A percentile compares a stretch with the other conserved stretches of the same genome.
These are phyloP conservation scores for Aspergillus aculeatus DNA, from an alignment of 2,329 filamentous ascomycete genomes.

Conservation along the genomic window DNA sequence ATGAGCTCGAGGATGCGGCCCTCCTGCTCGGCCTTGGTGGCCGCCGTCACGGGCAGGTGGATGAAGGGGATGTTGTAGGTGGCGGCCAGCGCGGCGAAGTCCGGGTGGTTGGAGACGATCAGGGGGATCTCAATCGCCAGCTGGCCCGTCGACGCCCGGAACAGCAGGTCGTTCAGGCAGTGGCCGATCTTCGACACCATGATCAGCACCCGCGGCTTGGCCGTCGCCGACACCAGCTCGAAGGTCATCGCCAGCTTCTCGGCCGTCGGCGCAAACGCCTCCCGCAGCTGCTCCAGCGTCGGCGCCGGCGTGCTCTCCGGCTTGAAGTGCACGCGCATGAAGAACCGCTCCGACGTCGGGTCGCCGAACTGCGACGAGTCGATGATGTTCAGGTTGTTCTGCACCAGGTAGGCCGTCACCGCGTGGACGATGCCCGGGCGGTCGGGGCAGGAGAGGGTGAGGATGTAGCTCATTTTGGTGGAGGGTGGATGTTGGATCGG, in stretches of 20 bases:
- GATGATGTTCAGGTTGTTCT: conserved; percentile 74
- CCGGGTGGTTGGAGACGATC: conserved; percentile 79
- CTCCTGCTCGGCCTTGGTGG: conserved; percentile 76
- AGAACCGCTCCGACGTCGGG: conserved; percentile 71
- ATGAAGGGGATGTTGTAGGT: conserved; percentile 77
- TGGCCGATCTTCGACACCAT: conserved; percentile 90
- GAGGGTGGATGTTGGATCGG: conserved; percentile 13
- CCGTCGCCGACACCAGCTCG: conserved; percentile 64
- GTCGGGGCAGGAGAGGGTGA: conserved; percentile 81
- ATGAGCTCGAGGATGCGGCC: conserved; percentile 68
- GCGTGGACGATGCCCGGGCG: conserved; percentile 82
- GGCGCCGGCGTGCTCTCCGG: conserved; percentile 40
- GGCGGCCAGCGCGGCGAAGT: conserved; percentile 66
- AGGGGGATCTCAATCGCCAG: conserved; percentile 72
- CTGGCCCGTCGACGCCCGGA: conserved; percentile 72
- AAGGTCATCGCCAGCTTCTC: conserved; percentile 67
- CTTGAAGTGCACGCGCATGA: conserved; percentile 84
- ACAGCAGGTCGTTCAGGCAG: conserved; percentile 80
- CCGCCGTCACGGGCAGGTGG: conserved; percentile 75
- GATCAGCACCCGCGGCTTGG: conserved; percentile 75
- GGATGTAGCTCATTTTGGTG: conserved; percentile 59
- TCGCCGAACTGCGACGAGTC: conserved; percentile 85
- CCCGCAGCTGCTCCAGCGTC: conserved; percentile 52
- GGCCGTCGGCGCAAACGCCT: conserved; percentile 62
- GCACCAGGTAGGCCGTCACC: conserved; percentile 73